Evolutionary conservation across 2,329 filamentous ascomycete species (phyloP), one percentile per base, ranked within the genome.

Genomic region (Penicillium corylophilum): DNA sequence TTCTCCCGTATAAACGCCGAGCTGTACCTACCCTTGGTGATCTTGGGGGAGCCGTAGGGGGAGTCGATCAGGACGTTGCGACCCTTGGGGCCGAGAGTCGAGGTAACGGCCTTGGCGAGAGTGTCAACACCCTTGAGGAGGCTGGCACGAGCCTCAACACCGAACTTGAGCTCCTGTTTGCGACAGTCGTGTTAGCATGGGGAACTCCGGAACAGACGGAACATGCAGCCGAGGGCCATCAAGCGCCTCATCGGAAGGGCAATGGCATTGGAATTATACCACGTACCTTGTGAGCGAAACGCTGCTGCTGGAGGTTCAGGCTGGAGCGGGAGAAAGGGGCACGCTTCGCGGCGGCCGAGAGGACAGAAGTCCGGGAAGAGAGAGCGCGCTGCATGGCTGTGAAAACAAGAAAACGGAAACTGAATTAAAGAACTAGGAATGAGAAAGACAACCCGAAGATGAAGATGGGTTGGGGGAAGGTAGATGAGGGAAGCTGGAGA

Each of bases 1-100:
- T 52, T 18, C 42, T 49, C 22, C 10, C 20, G 20, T 42, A 15
- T 36, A 23, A 43, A 41, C 10, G 26, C n/a, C 22, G 46, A 24
- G 26, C 28, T n/a, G 39, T n/a, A 51, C 81, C 58, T 80, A 96
- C 93, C 93, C 82, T 99, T 99, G 69, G 94, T 99, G 77, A 99
- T 99, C 85, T 99, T 99, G 69, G 94, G 94, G 43, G 94, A 96
- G 75, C 94, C 94, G 71, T 96, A 99, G 81, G 90, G 90, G 59
- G 93, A 96, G 82, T 99, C 94, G 65, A 99, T 99, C 71, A 99
- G 77, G 64, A 99, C 94, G 79, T 97, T 99, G 73, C 94, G 87
- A 76, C 94, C 94, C 84, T 99, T 99, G 68, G 94, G 94, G 64
- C 94, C 94, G 56, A 99, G 84, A 61, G 94, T 99, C 57, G 93